These are phyloP conservation scores for Paramecium primaurelia DNA, from an alignment of 73 alveolate species.

Conservation along the genomic window DNA sequence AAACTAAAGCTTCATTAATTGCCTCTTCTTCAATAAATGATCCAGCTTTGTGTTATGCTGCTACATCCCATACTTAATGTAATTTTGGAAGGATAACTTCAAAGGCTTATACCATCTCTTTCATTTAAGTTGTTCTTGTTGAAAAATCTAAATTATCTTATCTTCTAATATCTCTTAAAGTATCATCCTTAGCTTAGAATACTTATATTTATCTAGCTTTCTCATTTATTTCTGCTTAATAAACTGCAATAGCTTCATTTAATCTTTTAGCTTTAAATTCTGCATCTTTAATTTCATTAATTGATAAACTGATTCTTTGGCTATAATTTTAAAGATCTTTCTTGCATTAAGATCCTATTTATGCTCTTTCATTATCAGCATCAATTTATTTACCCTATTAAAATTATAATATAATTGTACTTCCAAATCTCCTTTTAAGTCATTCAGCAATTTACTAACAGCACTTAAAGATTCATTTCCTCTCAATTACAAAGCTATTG, in stretches of 20 bases:
- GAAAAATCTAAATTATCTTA: conserved; percentile 23
- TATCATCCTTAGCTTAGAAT: conserved; percentile 32
- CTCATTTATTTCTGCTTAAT: conserved; percentile 25
- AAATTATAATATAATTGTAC: neutral
- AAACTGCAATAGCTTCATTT: conserved; percentile 28
- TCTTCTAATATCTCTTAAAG: conserved; percentile 34
- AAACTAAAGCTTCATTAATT: conserved; percentile 20
- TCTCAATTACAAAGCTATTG: neutral
- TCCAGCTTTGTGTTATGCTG: conserved; percentile 31
- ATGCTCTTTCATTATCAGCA: conserved; percentile 27
- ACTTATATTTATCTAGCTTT: neutral
- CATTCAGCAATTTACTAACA: neutral
- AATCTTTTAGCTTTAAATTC: conserved; percentile 35
- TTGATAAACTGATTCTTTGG: neutral
- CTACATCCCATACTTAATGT: conserved; percentile 35
- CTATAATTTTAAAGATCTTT: conserved; percentile 28
- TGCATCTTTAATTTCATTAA: conserved; percentile 36
- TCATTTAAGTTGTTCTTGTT: conserved; percentile 23
- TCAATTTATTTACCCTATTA: conserved; percentile 31
- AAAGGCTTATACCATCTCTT: conserved; percentile 35
- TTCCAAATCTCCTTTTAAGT: conserved; percentile 11
- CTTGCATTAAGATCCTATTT: conserved; percentile 45
- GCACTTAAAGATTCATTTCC: neutral
- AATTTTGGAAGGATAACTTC: conserved; percentile 37
- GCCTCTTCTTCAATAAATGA: conserved; percentile 35